These are phyloP conservation scores for Nosema muscidifuracis DNA, from an alignment of 371 early-diverging fungal species.

Conservation along the genomic window DNA sequence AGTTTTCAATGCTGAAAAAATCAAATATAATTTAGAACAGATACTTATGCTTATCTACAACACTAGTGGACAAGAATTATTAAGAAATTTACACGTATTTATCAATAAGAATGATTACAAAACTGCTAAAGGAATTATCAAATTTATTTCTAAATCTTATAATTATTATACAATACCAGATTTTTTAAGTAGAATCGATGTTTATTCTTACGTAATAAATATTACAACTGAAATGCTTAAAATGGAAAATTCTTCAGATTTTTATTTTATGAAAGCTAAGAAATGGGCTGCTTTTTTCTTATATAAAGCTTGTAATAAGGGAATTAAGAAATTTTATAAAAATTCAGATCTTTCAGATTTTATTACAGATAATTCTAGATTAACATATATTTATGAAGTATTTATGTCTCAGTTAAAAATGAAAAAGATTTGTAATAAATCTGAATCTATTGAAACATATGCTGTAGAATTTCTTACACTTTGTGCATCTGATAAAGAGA, in stretches of 20 bases:
- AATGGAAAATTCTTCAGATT: slow-evolving; percentile 13
- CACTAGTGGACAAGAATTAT: slow-evolving; percentile 35
- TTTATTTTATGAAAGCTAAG: slow-evolving; percentile 23
- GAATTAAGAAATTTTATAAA: slow-evolving; percentile 59
- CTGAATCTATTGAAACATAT: slow-evolving; percentile 18
- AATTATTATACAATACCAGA: slow-evolving; percentile 57
- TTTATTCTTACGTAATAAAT: slow-evolving; percentile 42
- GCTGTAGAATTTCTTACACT: slow-evolving; percentile 45
- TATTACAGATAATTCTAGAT: slow-evolving; percentile 11
- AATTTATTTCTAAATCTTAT: slow-evolving; percentile 51
- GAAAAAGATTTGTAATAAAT: not conserved
- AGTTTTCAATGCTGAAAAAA: slow-evolving; percentile 39
- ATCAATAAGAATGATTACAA: slow-evolving; percentile 27
- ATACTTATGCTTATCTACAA: slow-evolving; percentile 40
- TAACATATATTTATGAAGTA: slow-evolving; percentile 17
- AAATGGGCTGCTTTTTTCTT: slow-evolving; percentile 59
- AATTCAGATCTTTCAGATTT: slow-evolving; percentile 32
- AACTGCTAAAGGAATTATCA: slow-evolving; percentile 44
- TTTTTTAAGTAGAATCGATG: slow-evolving; percentile 17
- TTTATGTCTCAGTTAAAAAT: slow-evolving; percentile 20
- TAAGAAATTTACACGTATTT: slow-evolving; percentile 22
- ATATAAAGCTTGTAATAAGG: slow-evolving; percentile 54
- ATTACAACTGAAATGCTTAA: slow-evolving; percentile 36
- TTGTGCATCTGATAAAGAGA: slow-evolving; percentile 22
- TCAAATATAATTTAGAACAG: slow-evolving; percentile 49